phyloP scores from a whole-genome alignment of 768 basidiomycete species.

The Russula virescens region DNA sequence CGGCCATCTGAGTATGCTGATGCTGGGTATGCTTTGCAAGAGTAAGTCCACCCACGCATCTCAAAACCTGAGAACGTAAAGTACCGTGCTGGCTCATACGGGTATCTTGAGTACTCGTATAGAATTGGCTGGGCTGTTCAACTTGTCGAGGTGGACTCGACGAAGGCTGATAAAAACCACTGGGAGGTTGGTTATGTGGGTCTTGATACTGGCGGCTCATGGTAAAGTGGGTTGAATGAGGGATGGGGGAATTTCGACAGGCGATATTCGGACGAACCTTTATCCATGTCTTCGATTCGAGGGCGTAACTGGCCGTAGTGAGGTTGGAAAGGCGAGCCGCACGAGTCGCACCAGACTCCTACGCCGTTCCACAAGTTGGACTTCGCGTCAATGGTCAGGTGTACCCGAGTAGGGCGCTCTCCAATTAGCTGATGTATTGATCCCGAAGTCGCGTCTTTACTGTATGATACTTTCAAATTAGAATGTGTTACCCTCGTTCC shows the following conservation, averaged over 20 bases:
- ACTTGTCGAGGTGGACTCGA: background rate
- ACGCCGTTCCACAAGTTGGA: background rate
- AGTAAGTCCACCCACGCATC: background rate
- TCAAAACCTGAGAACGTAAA: too few relatives aligned
- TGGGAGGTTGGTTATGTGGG: background rate
- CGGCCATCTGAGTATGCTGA: background rate
- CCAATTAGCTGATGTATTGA: conserved; percentile 5
- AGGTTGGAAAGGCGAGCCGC: background rate
- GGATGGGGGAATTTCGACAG: background rate
- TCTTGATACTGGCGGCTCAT: background rate
- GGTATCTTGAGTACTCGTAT: background rate
- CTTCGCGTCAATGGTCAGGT: background rate
- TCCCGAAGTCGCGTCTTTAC: background rate
- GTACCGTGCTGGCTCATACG: background rate
- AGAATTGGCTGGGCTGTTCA: background rate
- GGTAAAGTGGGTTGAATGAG: background rate
- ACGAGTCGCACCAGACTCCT: conserved; percentile 9
- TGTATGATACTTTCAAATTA: background rate
- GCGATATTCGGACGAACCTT: background rate
- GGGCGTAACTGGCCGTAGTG: background rate
- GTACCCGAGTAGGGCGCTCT: background rate
- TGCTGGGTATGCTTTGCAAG: background rate
- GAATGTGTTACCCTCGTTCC: background rate
- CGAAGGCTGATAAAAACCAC: background rate
- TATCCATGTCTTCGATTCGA: background rate